Base-by-base conservation (phyloP, 2,329 filamentous ascomycete genomes). In the Fusarium sp. region DNA sequence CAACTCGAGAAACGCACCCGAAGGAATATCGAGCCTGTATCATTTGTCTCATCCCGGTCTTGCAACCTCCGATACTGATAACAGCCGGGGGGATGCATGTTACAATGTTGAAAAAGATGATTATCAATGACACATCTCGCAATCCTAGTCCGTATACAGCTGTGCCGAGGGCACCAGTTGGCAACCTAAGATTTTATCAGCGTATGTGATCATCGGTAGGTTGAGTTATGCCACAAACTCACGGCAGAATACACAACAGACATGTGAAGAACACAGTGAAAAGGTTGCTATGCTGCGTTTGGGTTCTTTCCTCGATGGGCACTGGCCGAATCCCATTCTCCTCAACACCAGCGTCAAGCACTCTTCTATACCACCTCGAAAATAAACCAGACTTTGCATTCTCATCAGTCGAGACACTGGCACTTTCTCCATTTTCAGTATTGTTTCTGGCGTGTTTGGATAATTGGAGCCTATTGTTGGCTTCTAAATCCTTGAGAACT, bases 191-290 rank as follows among this genome's bases (percentile, higher is more conserved):
- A 22, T 51, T 12, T 35, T 32, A 30, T 75, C 42, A 77, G 74
- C 38, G n/a, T 28, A n/a, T 32, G 8, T 26, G 36, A 13, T 13
- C 28, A 22, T 18, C 13, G 14, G 26, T 41, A 14, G 8, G 14
- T 41, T 35, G 3, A 8, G n/a, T 17, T 35, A 17, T 26, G 13
- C 20, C 30, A 28, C 12, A 36, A 15, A 84, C 88, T 80, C 78
- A 90, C 89, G 89, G 89, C 38, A 91, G 77, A 13, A 90, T 83
- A 75, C 87, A 90, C 48, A 88, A 82, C 63, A 89, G 85, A 67
- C 89, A 85, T 26, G 87, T 89, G 76, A 90, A 89, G 84, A 90
- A 90, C 30, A 91, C 82, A 8, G 88, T 90, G 76, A 91, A 91
- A 51, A 91, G 83, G 69, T 89, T 88, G 79, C 84, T 84, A 72